Evolutionary conservation across 768 basidiomycete genomes (phyloP).

Genomic region (Boletus fagicola): DNA sequence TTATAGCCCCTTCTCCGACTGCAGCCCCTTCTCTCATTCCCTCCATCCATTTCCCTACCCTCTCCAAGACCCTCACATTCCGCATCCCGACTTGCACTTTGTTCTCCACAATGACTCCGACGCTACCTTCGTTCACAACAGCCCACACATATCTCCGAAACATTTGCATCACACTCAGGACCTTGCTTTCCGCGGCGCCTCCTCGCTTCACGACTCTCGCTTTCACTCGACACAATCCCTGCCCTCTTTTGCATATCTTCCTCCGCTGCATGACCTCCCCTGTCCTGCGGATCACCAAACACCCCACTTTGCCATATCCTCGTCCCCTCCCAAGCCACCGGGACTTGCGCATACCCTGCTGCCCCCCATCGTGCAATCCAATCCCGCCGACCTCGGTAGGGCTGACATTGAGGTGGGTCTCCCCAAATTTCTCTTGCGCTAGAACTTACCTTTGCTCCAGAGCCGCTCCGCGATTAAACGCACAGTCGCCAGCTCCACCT

Average conservation of each 20-base stretch:
- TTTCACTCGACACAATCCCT: slow-evolving; percentile 28
- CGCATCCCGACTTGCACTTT: slow-evolving; percentile 30
- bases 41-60: slow-evolving; percentile 28
- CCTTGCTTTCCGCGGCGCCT: slow-evolving; percentile 13
- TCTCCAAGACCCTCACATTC: slow-evolving; percentile 26
- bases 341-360: slow-evolving; percentile 31
- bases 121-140: slow-evolving; percentile 18
- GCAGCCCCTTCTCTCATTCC: slow-evolving; percentile 18
- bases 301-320: slow-evolving; percentile 17
- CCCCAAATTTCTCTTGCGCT: background rate
- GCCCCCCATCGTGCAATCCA: slow-evolving; percentile 35
- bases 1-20: slow-evolving; percentile 34
- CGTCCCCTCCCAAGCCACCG: slow-evolving; percentile 25
- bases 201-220: slow-evolving; percentile 27
- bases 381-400: slow-evolving; percentile 28
- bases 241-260: slow-evolving; percentile 25
- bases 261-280: slow-evolving; percentile 27
- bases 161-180: slow-evolving; percentile 30
- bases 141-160: slow-evolving; percentile 29
- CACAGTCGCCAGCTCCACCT: slow-evolving; percentile 14
- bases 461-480: slow-evolving; percentile 31
- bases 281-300: slow-evolving; percentile 18
- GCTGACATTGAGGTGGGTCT: slow-evolving; percentile 26
- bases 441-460: slow-evolving; percentile 20
- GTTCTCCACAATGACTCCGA: slow-evolving; percentile 22